Percentiles rank a stretch among this genome's conserved stretches.
Evolutionary conservation across 1,139 yeast genomes (phyloP).

Genomic region (Debaryomyces sp.): DNA sequence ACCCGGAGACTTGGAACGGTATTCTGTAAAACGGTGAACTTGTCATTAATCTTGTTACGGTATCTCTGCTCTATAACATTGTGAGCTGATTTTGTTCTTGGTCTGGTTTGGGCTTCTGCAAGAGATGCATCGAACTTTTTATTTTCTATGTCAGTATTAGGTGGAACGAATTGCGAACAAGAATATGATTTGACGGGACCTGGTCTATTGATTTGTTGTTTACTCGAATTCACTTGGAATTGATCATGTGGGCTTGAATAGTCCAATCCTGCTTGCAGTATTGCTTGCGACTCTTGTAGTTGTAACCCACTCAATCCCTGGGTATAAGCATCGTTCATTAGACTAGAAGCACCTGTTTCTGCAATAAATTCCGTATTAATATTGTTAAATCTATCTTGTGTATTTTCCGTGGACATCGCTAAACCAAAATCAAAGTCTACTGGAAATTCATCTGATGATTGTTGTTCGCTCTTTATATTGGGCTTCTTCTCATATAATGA

Average conservation of each 20-base stretch:
- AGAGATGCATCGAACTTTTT: background rate
- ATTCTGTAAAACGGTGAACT: conserved; percentile 42
- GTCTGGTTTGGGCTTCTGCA: background rate
- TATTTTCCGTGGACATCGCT: conserved; percentile 10
- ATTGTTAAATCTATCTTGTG: background rate
- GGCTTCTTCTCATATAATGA: conserved; percentile 28
- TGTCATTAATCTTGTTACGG: conserved; percentile 49
- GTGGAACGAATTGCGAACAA: background rate
- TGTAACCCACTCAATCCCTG: background rate
- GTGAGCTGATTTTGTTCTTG: conserved; percentile 36
- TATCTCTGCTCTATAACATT: conserved; percentile 50
- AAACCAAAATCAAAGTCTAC: conserved; percentile 38
- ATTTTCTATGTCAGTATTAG: background rate
- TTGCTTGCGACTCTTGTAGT: background rate
- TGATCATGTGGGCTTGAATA: background rate
- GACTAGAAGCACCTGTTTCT: conserved; percentile 12
- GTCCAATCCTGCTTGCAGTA: background rate
- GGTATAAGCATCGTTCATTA: background rate
- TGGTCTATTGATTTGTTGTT: background rate
- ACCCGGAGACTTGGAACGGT: conserved; percentile 46
- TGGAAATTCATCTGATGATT: conserved; percentile 19
- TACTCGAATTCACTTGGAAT: background rate
- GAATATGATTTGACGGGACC: background rate
- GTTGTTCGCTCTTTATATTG: background rate
- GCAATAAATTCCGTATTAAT: conserved; percentile 12